Conservation (phyloP, 768 basidiomycete genomes). For the Plicaturopsis crispa region DNA sequence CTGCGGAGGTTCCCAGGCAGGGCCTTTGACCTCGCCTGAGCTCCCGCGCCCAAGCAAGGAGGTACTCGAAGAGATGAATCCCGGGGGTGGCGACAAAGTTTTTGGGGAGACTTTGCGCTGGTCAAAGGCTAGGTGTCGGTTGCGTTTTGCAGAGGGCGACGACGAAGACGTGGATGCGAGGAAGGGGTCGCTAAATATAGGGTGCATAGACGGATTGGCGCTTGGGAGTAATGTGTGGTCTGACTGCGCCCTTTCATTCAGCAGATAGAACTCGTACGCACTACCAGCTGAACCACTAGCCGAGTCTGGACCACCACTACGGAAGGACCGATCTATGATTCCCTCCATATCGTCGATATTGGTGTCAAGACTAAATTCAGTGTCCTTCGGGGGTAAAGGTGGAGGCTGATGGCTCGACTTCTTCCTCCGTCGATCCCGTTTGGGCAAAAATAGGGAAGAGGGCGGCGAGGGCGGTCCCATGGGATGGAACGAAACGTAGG, state of each 20-base stretch:
- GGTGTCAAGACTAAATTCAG: constrained; percentile 49
- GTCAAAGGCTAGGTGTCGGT: too few relatives aligned
- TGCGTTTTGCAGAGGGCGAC: too few relatives aligned
- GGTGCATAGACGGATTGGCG: constrained; percentile 27
- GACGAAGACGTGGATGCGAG: too few relatives aligned
- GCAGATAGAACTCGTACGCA: constrained; percentile 30
- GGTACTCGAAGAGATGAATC: constrained; percentile 7
- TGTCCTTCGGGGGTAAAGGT: constrained; percentile 23
- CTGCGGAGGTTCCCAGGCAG: constrained; percentile 63
- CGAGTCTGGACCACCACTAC: constrained; percentile 15
- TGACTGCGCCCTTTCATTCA: too few relatives aligned
- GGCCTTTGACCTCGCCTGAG: constrained; percentile 13
- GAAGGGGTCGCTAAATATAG: constrained; percentile 32
- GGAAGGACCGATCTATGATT: constrained; percentile 51
- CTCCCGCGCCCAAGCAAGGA: constrained; percentile 5
- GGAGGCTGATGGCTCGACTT: constrained; percentile 24
- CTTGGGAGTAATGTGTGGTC: too few relatives aligned
- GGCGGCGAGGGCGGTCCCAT: not conserved
- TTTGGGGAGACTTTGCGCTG: constrained; percentile 16
- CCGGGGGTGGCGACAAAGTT: constrained; percentile 16
- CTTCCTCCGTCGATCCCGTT: constrained; percentile 19
- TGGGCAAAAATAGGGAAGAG: constrained; percentile 5
- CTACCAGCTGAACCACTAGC: constrained; percentile 11
- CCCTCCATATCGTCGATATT: constrained; percentile 76
- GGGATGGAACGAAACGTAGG: not conserved